These are phyloP conservation scores for Talaromyces amestolkiae DNA, from an alignment of 2,329 filamentous ascomycete species.

Conservation along the genomic window DNA sequence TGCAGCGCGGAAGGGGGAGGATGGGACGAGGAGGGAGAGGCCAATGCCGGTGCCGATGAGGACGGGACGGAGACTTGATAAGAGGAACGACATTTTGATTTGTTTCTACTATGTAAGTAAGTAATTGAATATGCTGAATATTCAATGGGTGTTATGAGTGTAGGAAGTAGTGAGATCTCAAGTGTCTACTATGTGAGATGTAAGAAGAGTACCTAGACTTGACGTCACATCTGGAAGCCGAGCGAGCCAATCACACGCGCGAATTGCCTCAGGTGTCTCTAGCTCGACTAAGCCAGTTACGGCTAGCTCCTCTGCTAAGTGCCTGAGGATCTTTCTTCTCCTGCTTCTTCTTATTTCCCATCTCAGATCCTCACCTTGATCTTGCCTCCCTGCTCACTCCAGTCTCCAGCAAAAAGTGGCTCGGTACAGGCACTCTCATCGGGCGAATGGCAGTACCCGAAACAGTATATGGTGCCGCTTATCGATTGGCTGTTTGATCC, in stretches of 20 bases:
- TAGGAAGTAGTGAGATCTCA: background rate
- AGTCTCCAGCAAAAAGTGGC: too few species aligned
- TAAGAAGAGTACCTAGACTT: background rate
- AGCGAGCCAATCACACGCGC: background rate
- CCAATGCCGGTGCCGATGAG: constrained; percentile 35
- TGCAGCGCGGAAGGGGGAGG: constrained; percentile 34
- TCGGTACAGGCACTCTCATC: background rate
- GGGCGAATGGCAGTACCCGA: background rate
- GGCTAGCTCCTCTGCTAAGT: background rate
- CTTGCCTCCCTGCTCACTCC: background rate
- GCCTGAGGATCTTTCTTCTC: background rate
- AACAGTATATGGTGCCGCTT: background rate
- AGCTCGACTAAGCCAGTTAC: background rate
- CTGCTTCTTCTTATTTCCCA: background rate
- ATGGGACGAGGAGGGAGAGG: constrained; percentile 35
- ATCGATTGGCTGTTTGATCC: background rate
- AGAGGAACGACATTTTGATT: constrained; percentile 3
- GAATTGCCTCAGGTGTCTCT: background rate
- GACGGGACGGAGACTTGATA: constrained; percentile 21
- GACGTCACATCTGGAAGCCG: constrained; percentile 11
- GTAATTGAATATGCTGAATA: too few species aligned
- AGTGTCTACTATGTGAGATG: background rate
- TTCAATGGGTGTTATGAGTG: background rate
- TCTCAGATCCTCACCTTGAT: background rate
- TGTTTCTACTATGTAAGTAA: background rate